Evolutionary conservation across 179 eudicot species (phyloP).

Genomic region (Carnegiea gigantea): DNA sequence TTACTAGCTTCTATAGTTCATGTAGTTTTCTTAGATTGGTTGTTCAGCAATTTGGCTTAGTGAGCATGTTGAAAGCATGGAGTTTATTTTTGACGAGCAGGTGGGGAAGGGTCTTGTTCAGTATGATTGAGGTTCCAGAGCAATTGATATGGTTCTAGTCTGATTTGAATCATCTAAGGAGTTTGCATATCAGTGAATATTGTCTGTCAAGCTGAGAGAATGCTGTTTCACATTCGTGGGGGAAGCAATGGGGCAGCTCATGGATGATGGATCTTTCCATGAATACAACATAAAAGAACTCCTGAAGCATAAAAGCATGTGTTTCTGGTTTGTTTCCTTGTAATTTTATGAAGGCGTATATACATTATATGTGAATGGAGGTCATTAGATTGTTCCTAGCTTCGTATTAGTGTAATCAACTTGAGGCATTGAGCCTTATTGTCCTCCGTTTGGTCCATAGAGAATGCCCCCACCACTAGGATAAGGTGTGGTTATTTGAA

Average conservation of each 20-base stretch:
- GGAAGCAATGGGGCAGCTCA: background rate
- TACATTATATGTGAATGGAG: no score
- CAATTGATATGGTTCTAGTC: background rate
- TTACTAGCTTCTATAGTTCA: background rate
- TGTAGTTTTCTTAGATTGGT: background rate
- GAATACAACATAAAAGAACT: background rate
- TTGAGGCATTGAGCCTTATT: no score
- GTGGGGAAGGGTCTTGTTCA: background rate
- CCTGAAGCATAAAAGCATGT: background rate
- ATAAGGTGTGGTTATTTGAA: no score
- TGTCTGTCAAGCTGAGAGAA: background rate
- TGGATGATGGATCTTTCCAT: background rate
- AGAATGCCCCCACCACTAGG: no score
- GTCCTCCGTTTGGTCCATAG: no score
- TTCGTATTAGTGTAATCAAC: no score
- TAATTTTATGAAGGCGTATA: no score
- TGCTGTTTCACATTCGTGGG: background rate
- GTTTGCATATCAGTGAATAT: background rate
- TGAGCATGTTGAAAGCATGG: background rate
- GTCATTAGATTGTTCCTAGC: no score
- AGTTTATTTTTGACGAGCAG: background rate
- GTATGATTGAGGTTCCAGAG: background rate
- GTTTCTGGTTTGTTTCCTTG: background rate
- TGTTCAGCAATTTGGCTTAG: constrained; percentile 4
- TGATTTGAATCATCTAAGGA: background rate